These are phyloP conservation scores for Tetrapisispora namnaoensis DNA, from an alignment of 805 yeast genomes.

Conservation along the genomic window DNA sequence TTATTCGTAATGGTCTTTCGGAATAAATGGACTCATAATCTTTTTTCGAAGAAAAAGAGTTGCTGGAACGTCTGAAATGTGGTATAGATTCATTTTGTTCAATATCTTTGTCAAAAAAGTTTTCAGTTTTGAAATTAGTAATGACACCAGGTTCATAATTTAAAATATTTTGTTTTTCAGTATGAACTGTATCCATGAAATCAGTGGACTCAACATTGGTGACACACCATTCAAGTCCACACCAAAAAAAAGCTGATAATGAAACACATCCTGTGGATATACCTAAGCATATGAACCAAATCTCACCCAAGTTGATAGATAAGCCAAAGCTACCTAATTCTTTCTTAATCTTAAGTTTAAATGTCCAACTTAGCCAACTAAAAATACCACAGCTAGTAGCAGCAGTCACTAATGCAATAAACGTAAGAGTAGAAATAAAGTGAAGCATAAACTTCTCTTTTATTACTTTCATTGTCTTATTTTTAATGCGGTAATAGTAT, in stretches of 20 bases:
- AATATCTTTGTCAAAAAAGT: too few relatives aligned
- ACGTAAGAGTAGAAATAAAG: conserved; percentile 16
- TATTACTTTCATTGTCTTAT: conserved; percentile 12
- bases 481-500: conserved; percentile 23
- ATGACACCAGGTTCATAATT: conserved; percentile 1
- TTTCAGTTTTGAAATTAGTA: not conserved
- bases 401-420: conserved; percentile 16
- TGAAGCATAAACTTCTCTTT: conserved; percentile 19
- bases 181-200: not conserved
- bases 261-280: conserved; percentile 13
- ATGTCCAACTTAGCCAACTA: conserved; percentile 10
- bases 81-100: not conserved
- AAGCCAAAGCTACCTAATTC: conserved; percentile 24
- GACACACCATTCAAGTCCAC: conserved; percentile 30
- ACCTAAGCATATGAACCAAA: conserved; percentile 21
- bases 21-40: not conserved
- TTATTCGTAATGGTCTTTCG: not conserved
- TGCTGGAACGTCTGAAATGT: not conserved
- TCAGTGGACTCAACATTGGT: not conserved
- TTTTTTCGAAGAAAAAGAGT: not conserved
- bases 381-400: conserved; percentile 12
- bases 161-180: not conserved
- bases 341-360: conserved; percentile 12
- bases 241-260: conserved; percentile 23
- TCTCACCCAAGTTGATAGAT: conserved; percentile 16